Evolutionary conservation across 225 moss, liverwort and hornwort genomes (phyloP).

Genomic region (Asterella californica): DNA sequence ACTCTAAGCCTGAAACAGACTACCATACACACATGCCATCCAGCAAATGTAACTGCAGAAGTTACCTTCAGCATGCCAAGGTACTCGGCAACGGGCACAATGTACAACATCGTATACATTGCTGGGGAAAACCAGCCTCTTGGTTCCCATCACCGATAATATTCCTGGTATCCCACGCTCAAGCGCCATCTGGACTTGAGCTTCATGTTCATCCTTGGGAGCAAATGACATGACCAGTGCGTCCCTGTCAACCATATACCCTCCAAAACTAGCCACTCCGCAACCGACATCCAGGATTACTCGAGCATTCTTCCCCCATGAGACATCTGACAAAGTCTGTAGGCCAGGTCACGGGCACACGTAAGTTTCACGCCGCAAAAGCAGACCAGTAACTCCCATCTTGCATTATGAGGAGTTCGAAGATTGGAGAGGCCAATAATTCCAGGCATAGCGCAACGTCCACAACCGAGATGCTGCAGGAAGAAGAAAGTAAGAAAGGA

Average conservation of each 20-base stretch:
- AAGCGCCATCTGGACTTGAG: constrained; percentile 85
- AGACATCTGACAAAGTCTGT: constrained; percentile 62
- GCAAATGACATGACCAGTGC: constrained; percentile 91
- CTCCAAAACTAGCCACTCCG: constrained; percentile 92
- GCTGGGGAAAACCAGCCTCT: constrained; percentile 74
- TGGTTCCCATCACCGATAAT: constrained; percentile 82
- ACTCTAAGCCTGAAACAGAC: neutral
- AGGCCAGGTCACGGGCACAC: neutral
- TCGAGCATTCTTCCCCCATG: constrained; percentile 71
- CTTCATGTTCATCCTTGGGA: constrained; percentile 92
- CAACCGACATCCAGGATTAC: constrained; percentile 86
- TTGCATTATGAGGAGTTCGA: neutral
- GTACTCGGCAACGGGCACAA: constrained; percentile 85
- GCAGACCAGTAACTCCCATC: neutral
- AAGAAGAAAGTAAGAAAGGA: neutral
- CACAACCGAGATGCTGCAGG: neutral
- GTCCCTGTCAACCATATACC: constrained; percentile 72
- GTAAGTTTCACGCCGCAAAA: neutral
- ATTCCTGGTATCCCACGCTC: constrained; percentile 81
- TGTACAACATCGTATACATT: constrained; percentile 82
- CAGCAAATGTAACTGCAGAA: neutral
- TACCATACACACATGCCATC: neutral
- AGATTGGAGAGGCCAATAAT: neutral
- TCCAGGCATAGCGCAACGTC: neutral
- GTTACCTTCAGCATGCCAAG: constrained; percentile 74